phyloP scores from a whole-genome alignment of 2,329 filamentous ascomycete species.

The Ophiostoma perfectum region DNA sequence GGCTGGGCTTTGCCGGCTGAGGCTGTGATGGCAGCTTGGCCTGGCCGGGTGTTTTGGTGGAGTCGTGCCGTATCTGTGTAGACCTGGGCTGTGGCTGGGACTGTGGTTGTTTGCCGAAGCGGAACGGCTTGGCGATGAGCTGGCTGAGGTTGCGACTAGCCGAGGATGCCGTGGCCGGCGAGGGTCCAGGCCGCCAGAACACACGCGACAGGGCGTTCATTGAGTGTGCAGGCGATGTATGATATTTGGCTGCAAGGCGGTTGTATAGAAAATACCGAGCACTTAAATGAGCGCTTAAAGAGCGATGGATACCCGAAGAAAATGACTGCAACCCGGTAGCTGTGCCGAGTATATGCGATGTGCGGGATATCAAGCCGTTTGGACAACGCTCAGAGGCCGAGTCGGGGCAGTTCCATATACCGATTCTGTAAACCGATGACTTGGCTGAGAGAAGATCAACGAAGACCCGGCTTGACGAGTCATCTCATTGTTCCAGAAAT shows the following conservation, averaged over 20 bases:
- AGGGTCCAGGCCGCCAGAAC: constrained; percentile 18
- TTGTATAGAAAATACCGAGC: too few species aligned
- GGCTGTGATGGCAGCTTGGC: not conserved
- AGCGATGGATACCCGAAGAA: not conserved
- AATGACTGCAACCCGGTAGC: not conserved
- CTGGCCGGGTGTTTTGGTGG: not conserved
- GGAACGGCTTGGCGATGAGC: constrained; percentile 8
- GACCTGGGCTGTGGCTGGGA: not conserved
- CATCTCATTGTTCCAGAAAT: constrained; percentile 1
- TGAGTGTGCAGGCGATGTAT: too few species aligned
- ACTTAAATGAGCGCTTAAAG: not conserved
- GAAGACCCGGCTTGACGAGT: not conserved
- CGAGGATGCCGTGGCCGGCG: constrained; percentile 6
- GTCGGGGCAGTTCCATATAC: not conserved
- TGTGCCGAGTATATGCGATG: constrained; percentile 4
- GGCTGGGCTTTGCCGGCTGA: not conserved
- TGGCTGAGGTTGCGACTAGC: constrained; percentile 15
- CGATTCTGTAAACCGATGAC: not conserved
- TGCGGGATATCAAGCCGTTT: constrained; percentile 4
- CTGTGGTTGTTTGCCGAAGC: constrained; percentile 1
- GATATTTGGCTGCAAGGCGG: not conserved
- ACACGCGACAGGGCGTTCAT: constrained; percentile 20
- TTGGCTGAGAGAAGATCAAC: not conserved
- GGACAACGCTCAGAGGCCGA: not conserved
- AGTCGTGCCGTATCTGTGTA: not conserved